phyloP scores from a whole-genome alignment of 306 rosid genomes.

The Ormosia emarginata region DNA sequence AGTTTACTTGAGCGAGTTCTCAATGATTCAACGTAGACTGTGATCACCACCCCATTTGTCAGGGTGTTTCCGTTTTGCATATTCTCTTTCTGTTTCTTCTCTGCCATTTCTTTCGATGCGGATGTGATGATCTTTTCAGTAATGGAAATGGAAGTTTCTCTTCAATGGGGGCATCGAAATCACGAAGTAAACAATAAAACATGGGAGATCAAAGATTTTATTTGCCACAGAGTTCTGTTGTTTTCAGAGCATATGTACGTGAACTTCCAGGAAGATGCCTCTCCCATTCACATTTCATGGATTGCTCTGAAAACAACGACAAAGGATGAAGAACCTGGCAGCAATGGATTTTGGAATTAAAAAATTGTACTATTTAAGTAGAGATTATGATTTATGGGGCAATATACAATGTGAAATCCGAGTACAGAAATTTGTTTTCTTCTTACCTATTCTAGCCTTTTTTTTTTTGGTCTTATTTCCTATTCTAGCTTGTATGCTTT shows the following conservation, averaged over 20 bases:
- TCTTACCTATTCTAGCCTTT: too few relatives aligned
- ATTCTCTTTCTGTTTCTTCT: background rate
- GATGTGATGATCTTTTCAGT: background rate
- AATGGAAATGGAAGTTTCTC: background rate
- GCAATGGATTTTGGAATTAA: background rate
- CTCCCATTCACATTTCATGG: background rate
- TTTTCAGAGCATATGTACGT: background rate
- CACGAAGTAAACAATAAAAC: background rate
- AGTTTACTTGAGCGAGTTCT: slow-evolving; percentile 4
- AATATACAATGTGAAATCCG: too few relatives aligned
- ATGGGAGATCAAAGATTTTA: background rate
- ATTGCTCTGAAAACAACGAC: slow-evolving; percentile 5
- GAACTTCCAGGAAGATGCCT: background rate
- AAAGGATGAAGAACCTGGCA: background rate
- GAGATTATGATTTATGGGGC: background rate
- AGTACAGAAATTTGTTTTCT: too few relatives aligned
- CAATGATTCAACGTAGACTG: slow-evolving; percentile 52
- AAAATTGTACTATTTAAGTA: background rate
- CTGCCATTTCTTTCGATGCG: background rate
- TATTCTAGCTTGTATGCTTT: background rate
- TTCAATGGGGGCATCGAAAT: background rate
- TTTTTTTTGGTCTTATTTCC: too few relatives aligned
- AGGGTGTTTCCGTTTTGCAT: background rate
- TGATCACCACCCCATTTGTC: slow-evolving; percentile 51
- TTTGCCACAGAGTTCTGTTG: background rate